phyloP scores from a whole-genome alignment of 164 flowering plant species.

The Chloranthus sessilifolius region DNA sequence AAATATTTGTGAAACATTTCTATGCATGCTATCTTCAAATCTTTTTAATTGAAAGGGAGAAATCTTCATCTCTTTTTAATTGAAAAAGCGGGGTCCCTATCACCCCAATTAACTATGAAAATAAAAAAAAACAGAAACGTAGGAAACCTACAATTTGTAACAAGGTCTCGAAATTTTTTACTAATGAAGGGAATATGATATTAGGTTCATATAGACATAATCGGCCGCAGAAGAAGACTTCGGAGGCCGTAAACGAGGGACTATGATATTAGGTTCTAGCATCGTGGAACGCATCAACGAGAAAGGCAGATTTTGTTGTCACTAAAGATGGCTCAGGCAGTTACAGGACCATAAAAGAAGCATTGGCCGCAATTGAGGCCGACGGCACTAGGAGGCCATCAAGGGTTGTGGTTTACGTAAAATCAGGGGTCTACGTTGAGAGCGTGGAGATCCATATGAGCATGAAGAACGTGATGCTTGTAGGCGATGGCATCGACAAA shows the following conservation, averaged over 20 bases:
- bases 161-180: too few species aligned
- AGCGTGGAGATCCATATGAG: constrained; percentile 37
- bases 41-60: too few species aligned
- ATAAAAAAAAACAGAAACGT: too few species aligned
- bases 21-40: too few species aligned
- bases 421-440: constrained; percentile 50
- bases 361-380: constrained; percentile 29
- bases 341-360: constrained; percentile 49
- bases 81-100: too few species aligned
- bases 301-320: constrained; percentile 41
- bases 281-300: constrained; percentile 36
- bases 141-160: too few species aligned
- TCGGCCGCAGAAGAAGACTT: not conserved
- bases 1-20: too few species aligned
- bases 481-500: constrained; percentile 65
- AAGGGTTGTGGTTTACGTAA: constrained; percentile 50
- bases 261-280: too few species aligned
- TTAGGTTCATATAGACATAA: not conserved
- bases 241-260: constrained; percentile 17
- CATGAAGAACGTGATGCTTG: constrained; percentile 42
- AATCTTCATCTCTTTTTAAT: too few species aligned
- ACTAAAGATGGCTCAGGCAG: constrained; percentile 61
- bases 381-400: constrained; percentile 5
- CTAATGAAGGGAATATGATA: not conserved
- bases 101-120: too few species aligned